Evolutionary conservation across 768 basidiomycete species (phyloP).

Genomic region (Lactarius hengduanensis): DNA sequence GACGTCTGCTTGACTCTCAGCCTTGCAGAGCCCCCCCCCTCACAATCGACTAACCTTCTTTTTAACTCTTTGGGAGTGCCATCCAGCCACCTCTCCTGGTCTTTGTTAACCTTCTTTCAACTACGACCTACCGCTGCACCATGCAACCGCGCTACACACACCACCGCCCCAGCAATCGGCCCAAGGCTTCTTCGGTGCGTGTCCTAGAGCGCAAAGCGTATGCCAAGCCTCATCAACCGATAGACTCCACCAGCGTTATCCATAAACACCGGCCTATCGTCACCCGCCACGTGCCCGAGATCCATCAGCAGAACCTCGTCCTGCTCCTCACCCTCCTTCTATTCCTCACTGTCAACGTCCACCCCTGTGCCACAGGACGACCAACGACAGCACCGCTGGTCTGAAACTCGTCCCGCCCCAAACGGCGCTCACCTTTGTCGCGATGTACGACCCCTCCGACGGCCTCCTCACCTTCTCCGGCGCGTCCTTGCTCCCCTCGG

Average conservation of each 20-base stretch:
- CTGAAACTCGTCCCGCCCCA: constrained; percentile 57
- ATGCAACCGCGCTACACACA: constrained; percentile 16
- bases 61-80: neutral
- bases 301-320: constrained; percentile 1
- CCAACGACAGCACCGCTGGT: constrained; percentile 44
- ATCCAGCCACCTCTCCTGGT: neutral
- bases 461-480: constrained; percentile 59
- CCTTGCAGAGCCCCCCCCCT: constrained; percentile 21
- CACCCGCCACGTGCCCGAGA: neutral
- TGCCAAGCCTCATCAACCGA: constrained; percentile 10
- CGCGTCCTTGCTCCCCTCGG: constrained; percentile 42
- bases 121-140: neutral
- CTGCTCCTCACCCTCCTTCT: neutral
- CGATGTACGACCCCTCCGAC: constrained; percentile 57
- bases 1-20: constrained; percentile 19
- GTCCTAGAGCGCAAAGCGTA: neutral
- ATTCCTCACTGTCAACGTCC: neutral
- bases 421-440: constrained; percentile 56
- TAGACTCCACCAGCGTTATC: constrained; percentile 15
- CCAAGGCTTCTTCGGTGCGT: constrained; percentile 19
- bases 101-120: neutral
- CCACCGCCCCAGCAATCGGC: constrained; percentile 11
- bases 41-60: neutral
- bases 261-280: constrained; percentile 10
- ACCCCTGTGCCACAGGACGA: neutral